These are phyloP conservation scores for Metschnikowia arizonensis DNA, from an alignment of 805 yeast genomes.

Conservation along the genomic window DNA sequence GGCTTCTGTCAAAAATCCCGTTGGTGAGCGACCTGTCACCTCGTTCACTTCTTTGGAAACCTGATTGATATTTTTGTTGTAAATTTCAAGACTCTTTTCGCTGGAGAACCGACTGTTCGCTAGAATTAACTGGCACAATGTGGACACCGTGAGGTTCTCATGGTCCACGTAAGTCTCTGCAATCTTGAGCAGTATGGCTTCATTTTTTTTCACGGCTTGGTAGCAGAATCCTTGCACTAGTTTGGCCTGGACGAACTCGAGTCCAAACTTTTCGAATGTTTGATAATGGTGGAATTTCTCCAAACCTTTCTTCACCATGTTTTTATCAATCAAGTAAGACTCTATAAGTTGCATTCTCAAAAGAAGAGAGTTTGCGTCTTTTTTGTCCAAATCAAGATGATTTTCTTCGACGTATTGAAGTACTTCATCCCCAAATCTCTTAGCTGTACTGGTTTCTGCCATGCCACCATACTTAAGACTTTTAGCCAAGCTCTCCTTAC, in stretches of 20 bases:
- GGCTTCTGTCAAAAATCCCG: slow-evolving; percentile 46
- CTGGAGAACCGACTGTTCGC: slow-evolving; percentile 37
- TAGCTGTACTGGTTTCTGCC: neutral
- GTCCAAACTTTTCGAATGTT: slow-evolving; percentile 34
- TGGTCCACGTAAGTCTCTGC: slow-evolving; percentile 37
- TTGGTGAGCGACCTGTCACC: slow-evolving; percentile 32
- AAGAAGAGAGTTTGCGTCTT: slow-evolving; percentile 26
- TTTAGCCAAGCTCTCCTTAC: slow-evolving; percentile 13
- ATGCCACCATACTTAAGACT: slow-evolving; percentile 2
- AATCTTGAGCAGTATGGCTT: slow-evolving; percentile 26
- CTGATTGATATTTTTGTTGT: slow-evolving; percentile 42
- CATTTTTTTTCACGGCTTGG: slow-evolving; percentile 32
- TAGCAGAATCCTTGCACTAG: slow-evolving; percentile 39
- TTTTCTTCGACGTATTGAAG: slow-evolving; percentile 21
- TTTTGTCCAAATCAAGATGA: slow-evolving; percentile 23
- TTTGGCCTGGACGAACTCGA: slow-evolving; percentile 39
- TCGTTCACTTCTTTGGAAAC: slow-evolving; percentile 31
- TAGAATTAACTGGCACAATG: slow-evolving; percentile 40
- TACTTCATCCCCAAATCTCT: slow-evolving; percentile 10
- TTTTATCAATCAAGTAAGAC: slow-evolving; percentile 28
- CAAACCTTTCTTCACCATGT: slow-evolving; percentile 29
- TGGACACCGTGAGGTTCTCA: slow-evolving; percentile 25
- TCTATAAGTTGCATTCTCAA: slow-evolving; percentile 32
- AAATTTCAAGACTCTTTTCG: slow-evolving; percentile 39
- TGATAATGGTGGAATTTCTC: slow-evolving; percentile 40